Conservation (phyloP, 1,139 yeast species). For the Sugiyamaella pinicola region DNA sequence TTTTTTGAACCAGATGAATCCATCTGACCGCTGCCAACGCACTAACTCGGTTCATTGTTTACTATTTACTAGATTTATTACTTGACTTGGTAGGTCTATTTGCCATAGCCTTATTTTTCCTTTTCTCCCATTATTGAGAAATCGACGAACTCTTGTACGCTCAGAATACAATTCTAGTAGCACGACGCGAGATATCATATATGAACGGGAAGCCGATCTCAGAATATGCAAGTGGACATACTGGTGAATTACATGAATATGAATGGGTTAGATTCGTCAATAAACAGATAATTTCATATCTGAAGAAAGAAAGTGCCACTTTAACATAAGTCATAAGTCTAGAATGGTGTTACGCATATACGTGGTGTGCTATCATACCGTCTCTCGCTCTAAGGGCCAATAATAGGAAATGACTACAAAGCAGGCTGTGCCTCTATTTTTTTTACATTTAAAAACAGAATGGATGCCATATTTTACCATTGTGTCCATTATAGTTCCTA, state of each 20-base stretch:
- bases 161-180: neutral
- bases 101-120: neutral
- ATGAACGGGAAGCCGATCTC: neutral
- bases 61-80: neutral
- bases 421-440: neutral
- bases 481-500: too few relatives aligned
- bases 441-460: neutral
- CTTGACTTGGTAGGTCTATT: neutral
- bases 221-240: neutral
- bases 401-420: neutral
- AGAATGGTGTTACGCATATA: neutral
- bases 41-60: neutral
- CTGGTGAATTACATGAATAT: neutral
- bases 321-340: neutral
- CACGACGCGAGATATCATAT: neutral
- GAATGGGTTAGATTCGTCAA: neutral
- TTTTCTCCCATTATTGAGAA: neutral
- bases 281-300: neutral
- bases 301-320: neutral
- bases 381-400: neutral
- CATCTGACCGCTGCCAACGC: neutral
- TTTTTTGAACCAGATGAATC: neutral
- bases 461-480: neutral
- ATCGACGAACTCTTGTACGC: neutral
- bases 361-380: too few relatives aligned